Evolutionary conservation across 805 yeast genomes (phyloP).

Genomic region (Myxozyma monticola): DNA sequence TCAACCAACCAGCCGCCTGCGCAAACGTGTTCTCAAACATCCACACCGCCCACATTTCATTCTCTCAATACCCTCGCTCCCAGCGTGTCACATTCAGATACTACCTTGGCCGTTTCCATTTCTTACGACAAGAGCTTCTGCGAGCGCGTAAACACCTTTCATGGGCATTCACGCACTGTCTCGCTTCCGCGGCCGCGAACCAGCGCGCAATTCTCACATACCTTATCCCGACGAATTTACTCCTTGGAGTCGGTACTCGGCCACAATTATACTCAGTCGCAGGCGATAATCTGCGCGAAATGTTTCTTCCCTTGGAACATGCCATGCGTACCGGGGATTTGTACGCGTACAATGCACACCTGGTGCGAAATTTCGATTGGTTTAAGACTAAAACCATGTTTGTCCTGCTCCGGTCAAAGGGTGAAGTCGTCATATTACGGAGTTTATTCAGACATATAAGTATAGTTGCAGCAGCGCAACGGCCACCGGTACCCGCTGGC

Average conservation of each 20-base stretch:
- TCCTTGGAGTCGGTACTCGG: slow-evolving; percentile 55
- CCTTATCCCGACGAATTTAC: slow-evolving; percentile 53
- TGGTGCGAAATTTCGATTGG: slow-evolving; percentile 37
- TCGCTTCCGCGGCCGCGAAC: slow-evolving; percentile 38
- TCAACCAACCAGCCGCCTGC: slow-evolving; percentile 38
- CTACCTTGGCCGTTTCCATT: slow-evolving; percentile 56
- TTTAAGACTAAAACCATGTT: slow-evolving; percentile 33
- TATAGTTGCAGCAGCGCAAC: not conserved
- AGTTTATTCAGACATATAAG: slow-evolving; percentile 31
- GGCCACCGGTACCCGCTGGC: not conserved
- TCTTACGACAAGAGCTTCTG: slow-evolving; percentile 52
- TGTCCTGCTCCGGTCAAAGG: slow-evolving; percentile 34
- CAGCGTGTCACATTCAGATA: slow-evolving; percentile 59
- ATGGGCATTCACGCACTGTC: slow-evolving; percentile 53
- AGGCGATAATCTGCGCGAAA: slow-evolving; percentile 35
- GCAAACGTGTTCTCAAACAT: slow-evolving; percentile 58
- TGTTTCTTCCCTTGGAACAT: slow-evolving; percentile 44
- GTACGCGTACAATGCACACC: slow-evolving; percentile 39
- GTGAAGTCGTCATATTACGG: slow-evolving; percentile 37
- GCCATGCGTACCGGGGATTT: slow-evolving; percentile 49
- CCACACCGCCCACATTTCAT: slow-evolving; percentile 47
- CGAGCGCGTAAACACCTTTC: slow-evolving; percentile 54
- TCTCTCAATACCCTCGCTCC: slow-evolving; percentile 44
- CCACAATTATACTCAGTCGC: slow-evolving; percentile 26
- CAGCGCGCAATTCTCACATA: slow-evolving; percentile 47